Evolutionary conservation across 106 monocot genomes (phyloP).

Genomic region (Vanilla planifolia): DNA sequence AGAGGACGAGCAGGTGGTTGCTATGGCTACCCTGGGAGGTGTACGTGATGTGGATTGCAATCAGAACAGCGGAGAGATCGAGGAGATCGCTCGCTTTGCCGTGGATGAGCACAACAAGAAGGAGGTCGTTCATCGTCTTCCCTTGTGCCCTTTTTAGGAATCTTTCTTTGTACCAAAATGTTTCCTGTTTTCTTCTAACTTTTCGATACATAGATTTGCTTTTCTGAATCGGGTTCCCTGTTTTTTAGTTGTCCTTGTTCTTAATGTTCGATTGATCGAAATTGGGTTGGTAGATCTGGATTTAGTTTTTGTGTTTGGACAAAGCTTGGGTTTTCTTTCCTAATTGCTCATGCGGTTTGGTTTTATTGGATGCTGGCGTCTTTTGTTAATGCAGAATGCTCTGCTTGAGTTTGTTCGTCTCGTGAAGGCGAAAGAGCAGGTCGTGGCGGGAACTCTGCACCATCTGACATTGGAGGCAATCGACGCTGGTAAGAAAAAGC

Average conservation of each 20-base stretch:
- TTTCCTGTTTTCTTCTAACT: not conserved
- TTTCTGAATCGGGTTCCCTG: not conserved
- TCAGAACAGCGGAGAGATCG: slow-evolving; percentile 31
- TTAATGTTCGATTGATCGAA: no score
- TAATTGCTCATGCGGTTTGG: no score
- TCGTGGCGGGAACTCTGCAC: slow-evolving; percentile 40
- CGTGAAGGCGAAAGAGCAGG: slow-evolving; percentile 39
- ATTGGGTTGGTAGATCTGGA: no score
- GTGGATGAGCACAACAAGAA: slow-evolving; percentile 60
- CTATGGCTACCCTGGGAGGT: slow-evolving; percentile 25
- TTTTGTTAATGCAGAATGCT: slow-evolving; percentile 30
- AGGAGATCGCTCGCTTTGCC: slow-evolving; percentile 45
- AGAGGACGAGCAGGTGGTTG: slow-evolving; percentile 7
- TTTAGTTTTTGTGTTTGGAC: not conserved
- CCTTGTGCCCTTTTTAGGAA: not conserved
- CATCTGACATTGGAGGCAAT: slow-evolving; percentile 43
- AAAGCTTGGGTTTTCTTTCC: not conserved
- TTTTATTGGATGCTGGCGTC: not conserved
- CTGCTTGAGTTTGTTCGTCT: slow-evolving; percentile 33
- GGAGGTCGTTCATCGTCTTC: slow-evolving; percentile 12
- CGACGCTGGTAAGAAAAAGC: slow-evolving; percentile 34
- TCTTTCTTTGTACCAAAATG: not conserved
- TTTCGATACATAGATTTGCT: not conserved
- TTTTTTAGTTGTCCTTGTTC: not conserved
- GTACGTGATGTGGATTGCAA: slow-evolving; percentile 4